Evolutionary conservation across 108 stramenopile species (phyloP), one percentile per base, ranked within the genome.

Genomic region (Stephanodiscus triporus): DNA sequence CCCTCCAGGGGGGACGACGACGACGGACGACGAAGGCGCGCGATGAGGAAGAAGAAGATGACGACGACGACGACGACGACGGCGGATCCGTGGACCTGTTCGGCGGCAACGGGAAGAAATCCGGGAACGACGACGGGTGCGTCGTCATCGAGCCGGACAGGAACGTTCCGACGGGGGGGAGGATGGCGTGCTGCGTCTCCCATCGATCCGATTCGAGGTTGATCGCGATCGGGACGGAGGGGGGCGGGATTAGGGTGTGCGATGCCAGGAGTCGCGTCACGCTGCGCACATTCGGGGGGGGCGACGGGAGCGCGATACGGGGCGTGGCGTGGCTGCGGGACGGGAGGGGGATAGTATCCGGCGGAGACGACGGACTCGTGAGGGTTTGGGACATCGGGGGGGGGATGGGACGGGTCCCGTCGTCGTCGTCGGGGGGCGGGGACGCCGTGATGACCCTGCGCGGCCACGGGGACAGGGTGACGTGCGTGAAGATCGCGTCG

Each of bases 391-490:
- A 84, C 68, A 70, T 92, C 47, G 49, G 65, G 40, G 69, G 68
- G n/a, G n/a, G n/a, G n/a, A n/a, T n/a, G n/a, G n/a, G n/a, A n/a
- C n/a, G n/a, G n/a, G n/a, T n/a, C 51, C 40, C 68, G 11, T 51
- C 58, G 66, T 73, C 29, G 10, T 68, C 58, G 19, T 63, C 49
- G 19, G 69, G 63, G 24, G 72, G 54, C 37, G 55, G 53, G 19
- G 75, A 71, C 34, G 85, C 89, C 9, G 49, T 79, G 37, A 34
- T 90, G 48, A 34, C 59, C 2, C 63, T 92, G 67, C 49, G 68
- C n/a, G 94, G 94, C 16, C 94, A 95, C 75, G 91, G 94, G 9
- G 94, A 95, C 84, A 79, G 60, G 32, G 78, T 84, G 8, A 43
- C 69, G 23, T 58, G 53, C 13, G 65, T 84, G 24, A 54, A 34